A percentile compares a stretch with the other conserved stretches of the same genome.
phyloP scores from a whole-genome alignment of 2,329 filamentous ascomycete genomes.

The Phaeosphaeriaceae sp. region DNA sequence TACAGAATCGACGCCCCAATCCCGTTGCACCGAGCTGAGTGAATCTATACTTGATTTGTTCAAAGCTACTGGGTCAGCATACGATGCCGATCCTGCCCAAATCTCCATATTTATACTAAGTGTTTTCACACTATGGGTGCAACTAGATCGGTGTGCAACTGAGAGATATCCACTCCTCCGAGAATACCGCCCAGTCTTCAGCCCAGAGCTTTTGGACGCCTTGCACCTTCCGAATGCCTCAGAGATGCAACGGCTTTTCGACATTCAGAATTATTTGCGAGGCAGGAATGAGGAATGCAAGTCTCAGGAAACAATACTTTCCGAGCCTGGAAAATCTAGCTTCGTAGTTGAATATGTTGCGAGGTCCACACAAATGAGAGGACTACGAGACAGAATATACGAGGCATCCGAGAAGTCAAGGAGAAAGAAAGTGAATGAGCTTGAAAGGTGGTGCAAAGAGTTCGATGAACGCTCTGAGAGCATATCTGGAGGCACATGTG shows the following conservation, averaged over 20 bases:
- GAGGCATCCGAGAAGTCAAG: conserved; percentile 30
- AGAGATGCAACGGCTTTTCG: conserved; percentile 60
- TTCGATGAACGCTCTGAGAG: too few relatives aligned
- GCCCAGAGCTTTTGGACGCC: conserved; percentile 58
- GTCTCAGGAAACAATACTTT: conserved; percentile 54
- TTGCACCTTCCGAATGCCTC: conserved; percentile 57
- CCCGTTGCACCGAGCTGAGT: too few relatives aligned
- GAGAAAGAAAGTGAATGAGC: conserved; percentile 52
- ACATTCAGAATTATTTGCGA: conserved; percentile 58
- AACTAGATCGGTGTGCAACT: conserved; percentile 60
- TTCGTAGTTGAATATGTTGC: conserved; percentile 58
- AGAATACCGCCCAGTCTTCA: conserved; percentile 61
- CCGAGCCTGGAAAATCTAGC: conserved; percentile 49
- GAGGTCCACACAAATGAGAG: conserved; percentile 32
- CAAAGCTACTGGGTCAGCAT: conserved; percentile 41
- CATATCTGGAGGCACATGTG: too few relatives aligned
- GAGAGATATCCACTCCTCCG: conserved; percentile 55
- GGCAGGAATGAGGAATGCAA: conserved; percentile 9
- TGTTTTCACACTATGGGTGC: conserved; percentile 64
- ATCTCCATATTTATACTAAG: conserved; percentile 61
- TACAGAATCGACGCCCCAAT: too few relatives aligned
- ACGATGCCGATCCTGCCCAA: conserved; percentile 56
- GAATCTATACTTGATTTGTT: too few relatives aligned
- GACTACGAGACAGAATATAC: conserved; percentile 47
- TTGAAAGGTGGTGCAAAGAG: too few relatives aligned